These are phyloP conservation scores for Zelonia costaricensis DNA, from an alignment of 208 protist species.

Conservation along the genomic window DNA sequence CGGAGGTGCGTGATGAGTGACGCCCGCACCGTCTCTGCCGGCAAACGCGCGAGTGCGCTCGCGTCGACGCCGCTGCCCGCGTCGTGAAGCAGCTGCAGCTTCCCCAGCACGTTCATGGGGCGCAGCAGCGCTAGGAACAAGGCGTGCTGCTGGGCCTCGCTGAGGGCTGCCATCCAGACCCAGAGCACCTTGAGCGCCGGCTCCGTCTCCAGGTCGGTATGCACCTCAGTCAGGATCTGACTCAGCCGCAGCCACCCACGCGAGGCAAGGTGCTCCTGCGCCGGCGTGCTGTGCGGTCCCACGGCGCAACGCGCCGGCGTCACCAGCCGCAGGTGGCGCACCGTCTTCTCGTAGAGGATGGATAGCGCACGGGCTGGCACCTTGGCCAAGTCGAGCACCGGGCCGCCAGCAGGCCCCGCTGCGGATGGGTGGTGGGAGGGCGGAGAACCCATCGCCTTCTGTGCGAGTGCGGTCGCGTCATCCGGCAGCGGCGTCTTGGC, in stretches of 20 bases:
- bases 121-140: conserved; percentile 16
- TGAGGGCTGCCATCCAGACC: background rate
- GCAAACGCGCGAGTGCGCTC: background rate
- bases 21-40: background rate
- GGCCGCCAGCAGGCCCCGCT: background rate
- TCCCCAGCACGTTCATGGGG: conserved; percentile 4
- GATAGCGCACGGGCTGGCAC: conserved; percentile 3
- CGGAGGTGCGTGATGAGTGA: conserved; percentile 25
- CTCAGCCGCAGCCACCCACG: conserved; percentile 19
- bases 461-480: background rate
- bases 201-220: background rate
- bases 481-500: too few relatives aligned
- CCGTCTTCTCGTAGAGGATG: conserved; percentile 11
- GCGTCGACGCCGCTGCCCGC: background rate
- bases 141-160: background rate
- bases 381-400: conserved; percentile 8
- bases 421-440: too few relatives aligned
- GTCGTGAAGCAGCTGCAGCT: conserved; percentile 26
- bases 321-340: conserved; percentile 5
- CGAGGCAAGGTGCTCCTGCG: background rate
- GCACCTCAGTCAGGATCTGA: conserved; percentile 8
- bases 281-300: background rate
- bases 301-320: background rate
- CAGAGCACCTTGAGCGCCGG: conserved; percentile 9
- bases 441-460: too few relatives aligned